A percentile compares a stretch with the other conserved stretches of the same genome.
Evolutionary conservation across 1,139 yeast species (phyloP).

Genomic region (Candida sp.): DNA sequence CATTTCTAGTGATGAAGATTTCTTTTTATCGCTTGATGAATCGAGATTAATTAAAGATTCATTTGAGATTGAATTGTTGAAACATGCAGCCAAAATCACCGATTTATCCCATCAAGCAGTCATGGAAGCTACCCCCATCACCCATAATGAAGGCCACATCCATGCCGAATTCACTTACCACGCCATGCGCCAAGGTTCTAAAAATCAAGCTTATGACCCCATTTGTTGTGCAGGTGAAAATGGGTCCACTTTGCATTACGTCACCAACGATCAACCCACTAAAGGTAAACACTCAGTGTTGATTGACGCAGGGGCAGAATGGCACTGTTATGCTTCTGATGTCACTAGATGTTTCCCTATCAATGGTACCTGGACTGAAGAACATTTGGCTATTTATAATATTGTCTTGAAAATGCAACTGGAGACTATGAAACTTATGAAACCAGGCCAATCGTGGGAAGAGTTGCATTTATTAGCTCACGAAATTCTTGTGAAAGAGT

Average conservation of each 20-base stretch:
- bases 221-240: constrained; percentile 93
- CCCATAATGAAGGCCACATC: constrained; percentile 82
- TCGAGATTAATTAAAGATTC: constrained; percentile 81
- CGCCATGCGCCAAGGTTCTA: constrained; percentile 91
- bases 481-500: constrained; percentile 65
- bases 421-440: constrained; percentile 62
- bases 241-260: constrained; percentile 89
- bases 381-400: constrained; percentile 78
- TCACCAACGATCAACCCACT: constrained; percentile 66
- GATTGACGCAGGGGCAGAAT: constrained; percentile 97
- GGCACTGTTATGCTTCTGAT: constrained; percentile 90
- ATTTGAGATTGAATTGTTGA: constrained; percentile 72
- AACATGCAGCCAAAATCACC: constrained; percentile 77
- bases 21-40: constrained; percentile 81
- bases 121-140: constrained; percentile 90
- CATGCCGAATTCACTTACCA: constrained; percentile 96
- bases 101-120: constrained; percentile 89
- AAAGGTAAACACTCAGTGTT: constrained; percentile 59
- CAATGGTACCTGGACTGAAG: constrained; percentile 84
- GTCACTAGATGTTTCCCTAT: constrained; percentile 96
- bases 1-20: constrained; percentile 39
- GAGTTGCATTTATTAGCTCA: constrained; percentile 83
- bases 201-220: constrained; percentile 87
- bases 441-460: constrained; percentile 87
- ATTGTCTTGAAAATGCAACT: constrained; percentile 84